Percentiles rank a stretch among this genome's conserved stretches.
phyloP scores from a whole-genome alignment of 805 yeast species.

The Candida multigemmis region DNA sequence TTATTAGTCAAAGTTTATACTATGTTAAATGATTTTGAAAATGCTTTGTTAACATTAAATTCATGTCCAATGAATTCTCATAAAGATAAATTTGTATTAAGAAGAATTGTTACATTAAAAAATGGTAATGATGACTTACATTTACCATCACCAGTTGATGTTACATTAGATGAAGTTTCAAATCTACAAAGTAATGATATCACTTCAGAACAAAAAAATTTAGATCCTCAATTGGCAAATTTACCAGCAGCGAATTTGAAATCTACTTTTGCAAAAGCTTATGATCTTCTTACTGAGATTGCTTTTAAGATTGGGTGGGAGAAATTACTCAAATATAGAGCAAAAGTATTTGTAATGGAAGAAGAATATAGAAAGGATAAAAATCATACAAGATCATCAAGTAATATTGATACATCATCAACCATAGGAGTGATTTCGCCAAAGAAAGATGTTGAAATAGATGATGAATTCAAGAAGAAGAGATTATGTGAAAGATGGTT shows the following conservation, averaged over 20 bases:
- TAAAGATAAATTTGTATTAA: slow-evolving; percentile 55
- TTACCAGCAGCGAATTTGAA: slow-evolving; percentile 65
- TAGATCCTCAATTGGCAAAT: slow-evolving; percentile 52
- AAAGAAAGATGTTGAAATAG: slow-evolving; percentile 9
- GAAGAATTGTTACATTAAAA: slow-evolving; percentile 47
- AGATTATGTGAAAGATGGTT: slow-evolving; percentile 69
- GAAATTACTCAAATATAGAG: slow-evolving; percentile 32
- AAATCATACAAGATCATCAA: slow-evolving; percentile 5
- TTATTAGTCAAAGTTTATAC: slow-evolving; percentile 56
- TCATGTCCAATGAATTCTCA: slow-evolving; percentile 78
- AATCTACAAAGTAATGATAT: slow-evolving; percentile 59
- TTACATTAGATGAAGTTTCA: slow-evolving; percentile 59
- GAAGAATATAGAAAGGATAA: slow-evolving; percentile 37
- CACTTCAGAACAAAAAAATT: slow-evolving; percentile 52
- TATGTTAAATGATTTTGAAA: slow-evolving; percentile 54
- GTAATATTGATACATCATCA: slow-evolving; percentile 21
- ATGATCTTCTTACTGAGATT: slow-evolving; percentile 35
- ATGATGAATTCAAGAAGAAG: slow-evolving; percentile 47
- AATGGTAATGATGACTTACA: slow-evolving; percentile 48
- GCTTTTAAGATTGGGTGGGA: slow-evolving; percentile 40
- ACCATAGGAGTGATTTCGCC: slow-evolving; percentile 32
- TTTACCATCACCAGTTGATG: slow-evolving; percentile 71
- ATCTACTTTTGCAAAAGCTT: slow-evolving; percentile 36
- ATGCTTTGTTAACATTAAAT: slow-evolving; percentile 63
- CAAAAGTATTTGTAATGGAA: slow-evolving; percentile 40